Evolutionary conservation across 306 rosid genomes (phyloP), one percentile per base, ranked within the genome.

Genomic region (Rosa lucieae): DNA sequence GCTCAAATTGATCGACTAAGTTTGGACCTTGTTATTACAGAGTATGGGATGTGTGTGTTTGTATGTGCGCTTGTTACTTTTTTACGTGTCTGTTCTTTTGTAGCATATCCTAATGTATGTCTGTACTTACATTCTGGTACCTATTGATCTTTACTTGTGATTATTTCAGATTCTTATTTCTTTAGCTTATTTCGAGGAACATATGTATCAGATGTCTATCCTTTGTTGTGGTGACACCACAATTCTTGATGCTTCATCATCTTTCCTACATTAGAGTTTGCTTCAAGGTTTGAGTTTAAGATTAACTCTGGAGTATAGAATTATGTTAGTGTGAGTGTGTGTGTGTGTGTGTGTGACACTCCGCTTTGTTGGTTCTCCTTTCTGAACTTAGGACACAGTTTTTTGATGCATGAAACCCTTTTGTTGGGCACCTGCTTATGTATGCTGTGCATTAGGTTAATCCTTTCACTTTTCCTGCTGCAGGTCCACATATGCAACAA

Each of bases 401-500:
- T 55, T 56, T 21, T 56, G 1, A 23, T 74, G 67, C 46, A 13
- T n/a, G 21, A 13, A 56, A 74, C 52, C 67, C n/a, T 56, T 56
- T 17, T 74, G 39, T 74, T 40, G n/a, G 44, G 40, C n/a, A 56
- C 67, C 61, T 14, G 21, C 68, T 40, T 74, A 55, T 56, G 15
- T 15, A 39, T 56, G 70, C 44, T 43, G n/a, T 56, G 70, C 43
- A 0, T 5, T 53, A 21, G 65, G 47, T 61, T 61, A 70, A 52
- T 78, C 66, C 71, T 86, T 12, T 85, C 29, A 29, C n/a, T 35
- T 49, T 63, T 69, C 43, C 55, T 32, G 35, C 81, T 74, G 35
- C 89, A 94, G 98, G 82, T 92, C 99, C 65, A 94, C 99, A 8
- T 94, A 91, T 94, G 99, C 93, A 8, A 94, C 99, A 48, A 92